These are phyloP conservation scores for Blastocladiella britannica DNA, from an alignment of 192 early-diverging fungal species.

Conservation along the genomic window DNA sequence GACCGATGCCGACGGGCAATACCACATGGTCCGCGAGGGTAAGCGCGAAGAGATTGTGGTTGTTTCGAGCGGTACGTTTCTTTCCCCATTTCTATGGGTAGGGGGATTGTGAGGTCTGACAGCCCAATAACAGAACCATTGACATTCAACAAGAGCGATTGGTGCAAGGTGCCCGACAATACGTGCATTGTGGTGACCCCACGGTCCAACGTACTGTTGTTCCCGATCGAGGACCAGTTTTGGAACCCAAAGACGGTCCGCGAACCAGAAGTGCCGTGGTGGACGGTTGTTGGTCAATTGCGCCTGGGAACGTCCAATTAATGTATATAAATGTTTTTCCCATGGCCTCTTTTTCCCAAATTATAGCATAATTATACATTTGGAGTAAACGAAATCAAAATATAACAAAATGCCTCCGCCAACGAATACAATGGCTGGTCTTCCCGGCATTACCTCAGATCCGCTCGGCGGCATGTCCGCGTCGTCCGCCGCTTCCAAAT, in stretches of 20 bases:
- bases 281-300: too few relatives aligned
- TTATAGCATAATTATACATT: too few relatives aligned
- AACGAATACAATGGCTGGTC: too few relatives aligned
- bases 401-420: too few relatives aligned
- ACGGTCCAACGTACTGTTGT: constrained; percentile 48
- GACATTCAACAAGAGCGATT: constrained; percentile 60
- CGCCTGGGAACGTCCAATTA: too few relatives aligned
- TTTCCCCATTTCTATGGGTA: not conserved
- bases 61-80: constrained; percentile 27
- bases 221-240: constrained; percentile 49
- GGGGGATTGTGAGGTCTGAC: not conserved
- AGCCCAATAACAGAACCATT: constrained; percentile 32
- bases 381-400: too few relatives aligned
- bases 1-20: constrained; percentile 39
- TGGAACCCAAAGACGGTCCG: constrained; percentile 13
- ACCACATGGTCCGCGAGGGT: constrained; percentile 45
- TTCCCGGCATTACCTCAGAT: too few relatives aligned
- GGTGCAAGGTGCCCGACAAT: constrained; percentile 58
- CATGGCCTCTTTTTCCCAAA: too few relatives aligned
- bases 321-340: too few relatives aligned
- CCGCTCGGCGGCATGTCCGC: too few relatives aligned
- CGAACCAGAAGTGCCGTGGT: not conserved
- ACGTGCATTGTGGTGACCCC: constrained; percentile 53
- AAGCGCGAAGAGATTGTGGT: constrained; percentile 64
- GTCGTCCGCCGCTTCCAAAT: too few relatives aligned